Percentiles rank a stretch among this genome's conserved stretches.
phyloP scores from a whole-genome alignment of 139 green algal genomes.

The Chlamydomonas sphaeroides region DNA sequence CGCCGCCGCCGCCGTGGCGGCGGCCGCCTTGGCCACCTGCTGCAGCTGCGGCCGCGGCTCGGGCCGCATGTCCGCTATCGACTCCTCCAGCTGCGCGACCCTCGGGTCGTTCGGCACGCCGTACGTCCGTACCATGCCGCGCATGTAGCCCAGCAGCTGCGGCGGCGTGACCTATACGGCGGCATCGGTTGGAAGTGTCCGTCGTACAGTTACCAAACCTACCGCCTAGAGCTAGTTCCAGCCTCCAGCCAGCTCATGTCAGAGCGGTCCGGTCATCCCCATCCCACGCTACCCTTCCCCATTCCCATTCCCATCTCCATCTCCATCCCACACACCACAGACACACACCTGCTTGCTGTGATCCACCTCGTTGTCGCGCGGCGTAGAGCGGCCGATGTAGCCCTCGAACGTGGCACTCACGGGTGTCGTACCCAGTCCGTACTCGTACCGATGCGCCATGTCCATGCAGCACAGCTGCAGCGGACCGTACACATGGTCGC shows the following conservation, averaged over 20 bases:
- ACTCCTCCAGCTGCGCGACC: background rate
- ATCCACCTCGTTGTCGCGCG: background rate
- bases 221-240: too few species aligned
- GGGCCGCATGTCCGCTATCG: background rate
- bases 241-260: too few species aligned
- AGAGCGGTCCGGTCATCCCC: too few species aligned
- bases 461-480: slow-evolving; percentile 25
- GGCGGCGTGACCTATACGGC: background rate
- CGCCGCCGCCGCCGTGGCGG: background rate
- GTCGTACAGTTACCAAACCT: too few species aligned
- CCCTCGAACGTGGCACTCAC: background rate
- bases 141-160: slow-evolving; percentile 33
- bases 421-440: background rate
- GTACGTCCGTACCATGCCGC: background rate
- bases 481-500: slow-evolving; percentile 17
- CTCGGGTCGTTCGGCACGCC: background rate
- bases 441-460: slow-evolving; percentile 31
- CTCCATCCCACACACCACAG: too few species aligned
- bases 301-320: too few species aligned
- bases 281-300: too few species aligned
- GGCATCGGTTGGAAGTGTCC: too few species aligned
- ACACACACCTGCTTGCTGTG: too few species aligned
- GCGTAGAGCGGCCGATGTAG: background rate
- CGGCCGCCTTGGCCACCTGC: background rate
- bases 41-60: background rate